phyloP scores from a whole-genome alignment of 768 basidiomycete genomes.

The Kwoniella pini region DNA sequence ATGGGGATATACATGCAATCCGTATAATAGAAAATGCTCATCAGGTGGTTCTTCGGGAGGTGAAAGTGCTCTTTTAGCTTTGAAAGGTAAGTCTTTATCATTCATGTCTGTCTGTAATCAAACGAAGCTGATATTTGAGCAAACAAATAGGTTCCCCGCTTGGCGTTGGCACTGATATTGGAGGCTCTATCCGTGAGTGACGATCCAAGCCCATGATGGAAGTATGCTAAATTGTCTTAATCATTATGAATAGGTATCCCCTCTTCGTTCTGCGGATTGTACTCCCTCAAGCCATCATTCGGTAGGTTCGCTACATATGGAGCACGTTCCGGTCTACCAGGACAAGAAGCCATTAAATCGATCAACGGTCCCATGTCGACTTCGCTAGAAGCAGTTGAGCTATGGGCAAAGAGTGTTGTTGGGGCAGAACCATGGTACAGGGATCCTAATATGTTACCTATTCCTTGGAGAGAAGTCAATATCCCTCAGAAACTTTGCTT shows the following conservation, averaged over 20 bases:
- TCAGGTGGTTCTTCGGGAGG: constrained; percentile 82
- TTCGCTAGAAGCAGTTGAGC: constrained; percentile 22
- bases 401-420: constrained; percentile 37
- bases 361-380: constrained; percentile 44
- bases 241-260: constrained; percentile 60
- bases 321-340: constrained; percentile 30
- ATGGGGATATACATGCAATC: constrained; percentile 77
- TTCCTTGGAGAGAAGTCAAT: constrained; percentile 38
- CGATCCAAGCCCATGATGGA: too few species aligned
- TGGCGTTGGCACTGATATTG: constrained; percentile 78
- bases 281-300: constrained; percentile 38
- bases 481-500: constrained; percentile 34
- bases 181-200: constrained; percentile 63
- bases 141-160: constrained; percentile 48
- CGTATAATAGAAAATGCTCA: constrained; percentile 69
- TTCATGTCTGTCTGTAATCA: background rate
- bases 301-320: constrained; percentile 42
- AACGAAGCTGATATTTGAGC: background rate
- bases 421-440: constrained; percentile 28
- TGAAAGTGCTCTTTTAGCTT: constrained; percentile 73
- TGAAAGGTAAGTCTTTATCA: constrained; percentile 54
- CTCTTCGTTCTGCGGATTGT: constrained; percentile 64
- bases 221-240: too few species aligned
- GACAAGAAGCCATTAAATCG: constrained; percentile 37
- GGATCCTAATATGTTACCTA: constrained; percentile 39